phyloP scores from a whole-genome alignment of 805 yeast species.

The Wickerhamiella vanderwaltii region DNA sequence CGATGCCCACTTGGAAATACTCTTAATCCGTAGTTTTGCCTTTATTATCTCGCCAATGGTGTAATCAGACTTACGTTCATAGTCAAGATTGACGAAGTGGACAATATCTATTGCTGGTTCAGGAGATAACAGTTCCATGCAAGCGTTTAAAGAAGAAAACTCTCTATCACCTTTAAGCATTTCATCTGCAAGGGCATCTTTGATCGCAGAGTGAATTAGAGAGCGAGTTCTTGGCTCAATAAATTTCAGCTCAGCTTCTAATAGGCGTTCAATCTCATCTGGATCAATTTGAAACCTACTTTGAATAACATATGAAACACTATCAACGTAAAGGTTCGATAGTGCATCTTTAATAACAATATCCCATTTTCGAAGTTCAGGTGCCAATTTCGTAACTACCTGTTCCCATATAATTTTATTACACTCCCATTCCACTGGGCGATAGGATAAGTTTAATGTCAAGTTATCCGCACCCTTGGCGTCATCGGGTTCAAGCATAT shows the following conservation, averaged over 20 bases:
- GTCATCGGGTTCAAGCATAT: constrained; percentile 33
- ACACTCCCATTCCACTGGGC: constrained; percentile 18
- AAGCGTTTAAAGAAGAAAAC: constrained; percentile 15
- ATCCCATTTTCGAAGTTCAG: constrained; percentile 10
- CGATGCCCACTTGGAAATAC: constrained; percentile 36
- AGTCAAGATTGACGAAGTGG: constrained; percentile 41
- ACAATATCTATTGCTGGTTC: constrained; percentile 50
- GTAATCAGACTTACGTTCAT: constrained; percentile 29
- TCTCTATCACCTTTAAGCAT: background rate
- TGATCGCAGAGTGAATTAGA: constrained; percentile 1
- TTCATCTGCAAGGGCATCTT: background rate
- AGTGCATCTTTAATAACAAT: constrained; percentile 13
- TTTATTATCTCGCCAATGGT: constrained; percentile 54
- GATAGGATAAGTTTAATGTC: constrained; percentile 17
- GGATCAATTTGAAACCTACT: constrained; percentile 11
- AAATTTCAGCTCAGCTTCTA: constrained; percentile 13
- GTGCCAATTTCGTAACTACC: constrained; percentile 10
- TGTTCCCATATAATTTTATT: constrained; percentile 17
- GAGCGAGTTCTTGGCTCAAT: constrained; percentile 14
- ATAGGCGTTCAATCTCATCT: constrained; percentile 14
- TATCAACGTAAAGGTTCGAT: constrained; percentile 12
- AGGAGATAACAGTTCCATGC: constrained; percentile 43
- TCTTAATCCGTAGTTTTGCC: constrained; percentile 33
- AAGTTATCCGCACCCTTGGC: constrained; percentile 15
- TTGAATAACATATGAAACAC: constrained; percentile 11